phyloP scores from a whole-genome alignment of 805 yeast genomes.

The Saccharomycopsis sp. region DNA sequence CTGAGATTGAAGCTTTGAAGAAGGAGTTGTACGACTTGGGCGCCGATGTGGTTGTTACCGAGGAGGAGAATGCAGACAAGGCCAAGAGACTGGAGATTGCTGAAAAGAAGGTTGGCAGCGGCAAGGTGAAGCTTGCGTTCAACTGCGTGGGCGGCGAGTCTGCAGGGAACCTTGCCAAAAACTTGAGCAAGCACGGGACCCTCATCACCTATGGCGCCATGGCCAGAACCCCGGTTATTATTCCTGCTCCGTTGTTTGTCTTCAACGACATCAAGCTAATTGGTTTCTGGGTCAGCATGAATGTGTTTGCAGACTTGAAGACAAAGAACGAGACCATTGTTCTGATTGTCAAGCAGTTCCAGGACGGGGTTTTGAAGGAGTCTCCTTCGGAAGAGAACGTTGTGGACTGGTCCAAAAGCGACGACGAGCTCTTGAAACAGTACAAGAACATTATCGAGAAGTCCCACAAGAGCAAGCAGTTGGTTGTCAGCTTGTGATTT shows the following conservation, averaged over 20 bases:
- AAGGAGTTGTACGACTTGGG: conserved; percentile 55
- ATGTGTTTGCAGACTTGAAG: conserved; percentile 50
- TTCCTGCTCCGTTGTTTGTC: conserved; percentile 82
- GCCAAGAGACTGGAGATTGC: conserved; percentile 52
- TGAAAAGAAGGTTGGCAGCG: conserved; percentile 24
- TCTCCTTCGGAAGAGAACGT: conserved; percentile 29
- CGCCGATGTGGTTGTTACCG: conserved; percentile 88
- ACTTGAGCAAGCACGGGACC: conserved; percentile 64
- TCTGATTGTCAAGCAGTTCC: conserved; percentile 48
- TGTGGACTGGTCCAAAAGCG: conserved; percentile 29
- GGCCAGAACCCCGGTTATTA: conserved; percentile 90
- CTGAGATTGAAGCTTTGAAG: conserved; percentile 46
- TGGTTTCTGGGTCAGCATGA: conserved; percentile 88
- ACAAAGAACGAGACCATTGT: conserved; percentile 46
- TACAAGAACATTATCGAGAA: background rate
- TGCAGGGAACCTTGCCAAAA: conserved; percentile 72
- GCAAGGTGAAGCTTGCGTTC: conserved; percentile 62
- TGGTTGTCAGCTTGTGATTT: background rate
- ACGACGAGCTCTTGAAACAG: conserved; percentile 29
- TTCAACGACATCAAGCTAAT: conserved; percentile 78
- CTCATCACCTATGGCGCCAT: conserved; percentile 94
- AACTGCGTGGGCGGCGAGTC: conserved; percentile 93
- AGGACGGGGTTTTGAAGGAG: conserved; percentile 46
- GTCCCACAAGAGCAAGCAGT: background rate
- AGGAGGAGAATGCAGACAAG: conserved; percentile 65